Conservation (phyloP, 1,284 basidiomycete species). For the Malassezia yamatoensis region DNA sequence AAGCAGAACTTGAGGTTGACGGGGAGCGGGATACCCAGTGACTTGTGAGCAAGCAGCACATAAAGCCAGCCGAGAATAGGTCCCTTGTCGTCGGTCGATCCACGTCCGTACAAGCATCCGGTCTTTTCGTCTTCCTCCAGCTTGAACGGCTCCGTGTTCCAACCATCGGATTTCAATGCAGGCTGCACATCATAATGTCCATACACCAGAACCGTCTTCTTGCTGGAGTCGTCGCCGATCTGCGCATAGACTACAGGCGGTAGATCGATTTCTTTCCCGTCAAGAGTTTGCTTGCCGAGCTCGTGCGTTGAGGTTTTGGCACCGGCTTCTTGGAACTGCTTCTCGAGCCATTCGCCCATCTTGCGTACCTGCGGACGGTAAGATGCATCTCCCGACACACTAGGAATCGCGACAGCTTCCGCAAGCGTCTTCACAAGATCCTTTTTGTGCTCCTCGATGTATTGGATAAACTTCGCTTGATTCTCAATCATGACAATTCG, state of each 20-base stretch:
- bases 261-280: conserved; percentile 65
- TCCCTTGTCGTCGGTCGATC: conserved; percentile 46
- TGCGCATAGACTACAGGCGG: conserved; percentile 76
- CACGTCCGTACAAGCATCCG: conserved; percentile 69
- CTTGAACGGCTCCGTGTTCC: conserved; percentile 72
- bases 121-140: conserved; percentile 62
- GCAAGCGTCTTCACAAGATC: conserved; percentile 36
- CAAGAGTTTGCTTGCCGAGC: conserved; percentile 66
- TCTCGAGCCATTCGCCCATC: conserved; percentile 45
- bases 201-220: conserved; percentile 77
- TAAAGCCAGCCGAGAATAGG: conserved; percentile 77
- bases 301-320: conserved; percentile 34
- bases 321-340: conserved; percentile 36
- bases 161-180: conserved; percentile 64
- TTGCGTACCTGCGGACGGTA: conserved; percentile 43
- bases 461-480: conserved; percentile 33
- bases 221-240: conserved; percentile 67
- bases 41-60: conserved; percentile 74
- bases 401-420: conserved; percentile 43
- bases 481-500: conserved; percentile 14
- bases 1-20: conserved; percentile 92
- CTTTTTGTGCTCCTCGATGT: conserved; percentile 42
- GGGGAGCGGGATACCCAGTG: conserved; percentile 65
- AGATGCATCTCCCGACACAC: conserved; percentile 42
- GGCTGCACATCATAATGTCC: conserved; percentile 55